These are phyloP conservation scores for Phytopythium boreale DNA, from an alignment of 352 stramenopile species.

Conservation along the genomic window DNA sequence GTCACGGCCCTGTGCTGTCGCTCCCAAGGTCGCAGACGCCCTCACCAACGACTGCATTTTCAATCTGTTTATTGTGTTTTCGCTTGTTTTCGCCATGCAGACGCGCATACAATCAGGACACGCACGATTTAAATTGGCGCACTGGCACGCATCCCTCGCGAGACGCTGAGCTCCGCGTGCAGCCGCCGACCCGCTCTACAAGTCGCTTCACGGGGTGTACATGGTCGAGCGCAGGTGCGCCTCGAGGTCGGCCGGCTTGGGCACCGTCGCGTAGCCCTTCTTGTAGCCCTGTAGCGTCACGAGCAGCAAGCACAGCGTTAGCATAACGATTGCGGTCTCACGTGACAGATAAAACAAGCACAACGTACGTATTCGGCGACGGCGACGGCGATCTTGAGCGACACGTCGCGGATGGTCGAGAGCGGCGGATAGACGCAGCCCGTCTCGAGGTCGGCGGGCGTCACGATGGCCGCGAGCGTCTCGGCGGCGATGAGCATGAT, in stretches of 20 bases:
- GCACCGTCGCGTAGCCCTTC: constrained; percentile 53
- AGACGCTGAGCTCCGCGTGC: neutral
- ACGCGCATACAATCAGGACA: neutral
- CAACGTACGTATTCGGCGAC: constrained; percentile 78
- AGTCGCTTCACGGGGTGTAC: constrained; percentile 63
- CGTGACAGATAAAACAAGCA: constrained; percentile 1
- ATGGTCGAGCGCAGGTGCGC: constrained; percentile 54
- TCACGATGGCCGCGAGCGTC: constrained; percentile 71
- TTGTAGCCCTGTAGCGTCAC: constrained; percentile 38
- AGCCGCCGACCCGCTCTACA: neutral
- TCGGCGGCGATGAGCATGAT: constrained; percentile 83
- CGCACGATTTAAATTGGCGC: neutral
- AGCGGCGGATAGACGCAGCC: constrained; percentile 95
- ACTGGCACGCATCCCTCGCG: neutral
- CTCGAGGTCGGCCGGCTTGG: constrained; percentile 48
- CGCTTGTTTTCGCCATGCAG: neutral
- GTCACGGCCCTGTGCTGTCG: too few species aligned
- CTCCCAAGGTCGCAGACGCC: too few species aligned
- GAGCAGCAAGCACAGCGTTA: constrained; percentile 2
- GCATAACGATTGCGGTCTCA: too few species aligned
- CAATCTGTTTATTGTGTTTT: neutral
- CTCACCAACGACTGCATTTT: constrained; percentile 1
- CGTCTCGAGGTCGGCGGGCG: constrained; percentile 85
- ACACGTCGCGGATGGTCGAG: constrained; percentile 91
- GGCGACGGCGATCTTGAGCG: constrained; percentile 89